Percentiles rank a stretch among this genome's conserved stretches.
These are phyloP conservation scores for Tulasnella sp. DNA, from an alignment of 768 basidiomycete genomes.

Conservation along the genomic window DNA sequence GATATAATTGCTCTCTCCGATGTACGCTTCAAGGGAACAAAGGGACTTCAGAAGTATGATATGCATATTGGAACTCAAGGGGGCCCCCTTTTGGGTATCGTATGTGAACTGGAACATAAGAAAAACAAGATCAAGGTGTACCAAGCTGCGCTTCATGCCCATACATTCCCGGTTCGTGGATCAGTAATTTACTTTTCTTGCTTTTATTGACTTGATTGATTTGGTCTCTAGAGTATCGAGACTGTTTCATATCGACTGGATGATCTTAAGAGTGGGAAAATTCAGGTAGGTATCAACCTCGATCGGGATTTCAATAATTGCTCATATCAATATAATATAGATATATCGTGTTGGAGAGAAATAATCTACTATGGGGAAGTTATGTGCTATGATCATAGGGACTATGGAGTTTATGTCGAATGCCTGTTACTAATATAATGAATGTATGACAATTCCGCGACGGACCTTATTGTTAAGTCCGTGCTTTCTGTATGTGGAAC, in stretches of 20 bases:
- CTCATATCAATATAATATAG: too few species aligned
- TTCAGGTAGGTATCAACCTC: too few species aligned
- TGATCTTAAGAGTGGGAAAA: conserved; percentile 71
- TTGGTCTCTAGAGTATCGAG: conserved; percentile 43
- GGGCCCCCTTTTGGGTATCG: conserved; percentile 56
- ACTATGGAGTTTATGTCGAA: too few species aligned
- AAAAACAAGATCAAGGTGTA: conserved; percentile 75
- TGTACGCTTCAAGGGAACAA: conserved; percentile 66
- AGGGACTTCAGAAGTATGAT: conserved; percentile 58
- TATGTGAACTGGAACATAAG: conserved; percentile 73
- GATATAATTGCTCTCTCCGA: conserved; percentile 67
- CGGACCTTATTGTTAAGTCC: too few species aligned
- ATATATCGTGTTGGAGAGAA: too few species aligned
- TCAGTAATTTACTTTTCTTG: conserved; percentile 12
- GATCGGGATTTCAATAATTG: too few species aligned
- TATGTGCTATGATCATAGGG: too few species aligned
- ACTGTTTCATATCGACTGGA: conserved; percentile 76
- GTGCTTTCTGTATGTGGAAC: too few species aligned
- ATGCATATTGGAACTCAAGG: conserved; percentile 40
- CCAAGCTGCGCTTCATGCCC: conserved; percentile 74
- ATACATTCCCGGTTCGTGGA: conserved; percentile 54
- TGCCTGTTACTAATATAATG: too few species aligned
- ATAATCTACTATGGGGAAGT: too few species aligned
- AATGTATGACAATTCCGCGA: too few species aligned
- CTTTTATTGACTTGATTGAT: conserved; percentile 2